phyloP scores from a whole-genome alignment of 371 early-diverging fungal genomes.

The Apophysomyces elegans region DNA sequence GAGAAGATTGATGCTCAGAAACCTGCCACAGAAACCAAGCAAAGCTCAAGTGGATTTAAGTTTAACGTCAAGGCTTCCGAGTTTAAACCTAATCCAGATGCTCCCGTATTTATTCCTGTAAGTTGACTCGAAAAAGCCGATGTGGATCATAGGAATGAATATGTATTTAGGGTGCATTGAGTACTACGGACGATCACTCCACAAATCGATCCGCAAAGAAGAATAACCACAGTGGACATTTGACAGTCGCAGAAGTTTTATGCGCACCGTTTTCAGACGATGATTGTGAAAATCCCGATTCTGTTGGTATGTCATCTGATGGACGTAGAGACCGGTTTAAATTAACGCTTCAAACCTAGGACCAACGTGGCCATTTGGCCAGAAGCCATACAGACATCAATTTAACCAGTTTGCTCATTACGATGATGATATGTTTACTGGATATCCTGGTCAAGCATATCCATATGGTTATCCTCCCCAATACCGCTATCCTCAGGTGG shows the following conservation, averaged over 20 bases:
- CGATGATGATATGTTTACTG: slow-evolving; percentile 41
- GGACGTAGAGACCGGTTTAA: background rate
- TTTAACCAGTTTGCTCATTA: slow-evolving; percentile 42
- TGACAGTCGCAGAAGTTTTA: slow-evolving; percentile 39
- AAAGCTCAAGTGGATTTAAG: slow-evolving; percentile 61
- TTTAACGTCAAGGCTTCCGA: slow-evolving; percentile 86
- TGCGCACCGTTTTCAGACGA: slow-evolving; percentile 36
- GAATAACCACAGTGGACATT: slow-evolving; percentile 19
- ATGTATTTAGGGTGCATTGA: slow-evolving; percentile 14
- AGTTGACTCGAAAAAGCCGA: slow-evolving; percentile 8
- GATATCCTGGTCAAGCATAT: slow-evolving; percentile 47
- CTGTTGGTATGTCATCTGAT: slow-evolving; percentile 32
- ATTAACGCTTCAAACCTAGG: slow-evolving; percentile 18
- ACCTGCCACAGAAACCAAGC: slow-evolving; percentile 29
- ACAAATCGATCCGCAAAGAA: slow-evolving; percentile 33
- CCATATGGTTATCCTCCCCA: slow-evolving; percentile 48
- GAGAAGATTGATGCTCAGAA: slow-evolving; percentile 17
- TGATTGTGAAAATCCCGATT: slow-evolving; percentile 30
- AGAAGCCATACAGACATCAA: slow-evolving; percentile 45
- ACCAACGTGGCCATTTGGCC: slow-evolving; percentile 60
- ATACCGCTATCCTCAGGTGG: slow-evolving; percentile 48
- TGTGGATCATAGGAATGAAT: background rate
- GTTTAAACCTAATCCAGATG: slow-evolving; percentile 87
- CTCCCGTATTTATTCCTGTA: slow-evolving; percentile 77
- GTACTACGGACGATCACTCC: slow-evolving; percentile 24